Conservation (phyloP, 768 basidiomycete species). For the Tulasnella sp. region DNA sequence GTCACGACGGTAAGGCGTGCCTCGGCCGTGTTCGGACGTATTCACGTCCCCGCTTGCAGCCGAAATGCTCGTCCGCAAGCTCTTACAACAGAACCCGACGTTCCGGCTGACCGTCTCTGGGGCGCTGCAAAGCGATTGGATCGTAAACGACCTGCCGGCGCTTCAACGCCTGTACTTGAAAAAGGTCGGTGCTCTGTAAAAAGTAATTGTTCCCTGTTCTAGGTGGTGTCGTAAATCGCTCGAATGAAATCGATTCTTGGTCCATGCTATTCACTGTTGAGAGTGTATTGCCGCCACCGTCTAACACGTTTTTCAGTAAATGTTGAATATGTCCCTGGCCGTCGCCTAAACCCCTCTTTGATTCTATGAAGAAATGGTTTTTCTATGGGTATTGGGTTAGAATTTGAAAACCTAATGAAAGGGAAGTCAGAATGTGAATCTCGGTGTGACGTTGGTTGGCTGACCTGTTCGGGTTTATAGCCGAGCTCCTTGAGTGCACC, state of each 20-base stretch:
- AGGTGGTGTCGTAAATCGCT: no score
- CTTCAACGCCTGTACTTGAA: slow-evolving; percentile 49
- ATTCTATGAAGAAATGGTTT: no score
- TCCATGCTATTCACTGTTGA: no score
- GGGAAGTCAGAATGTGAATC: background rate
- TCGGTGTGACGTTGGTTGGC: background rate
- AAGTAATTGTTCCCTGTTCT: no score
- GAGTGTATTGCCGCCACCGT: no score
- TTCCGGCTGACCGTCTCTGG: slow-evolving; percentile 49
- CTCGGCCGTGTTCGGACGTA: background rate
- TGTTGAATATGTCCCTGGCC: no score
- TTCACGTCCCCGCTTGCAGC: slow-evolving; percentile 32
- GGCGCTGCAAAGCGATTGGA: slow-evolving; percentile 57
- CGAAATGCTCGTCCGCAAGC: slow-evolving; percentile 41
- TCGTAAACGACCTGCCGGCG: slow-evolving; percentile 45
- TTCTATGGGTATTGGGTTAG: no score
- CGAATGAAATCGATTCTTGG: no score
- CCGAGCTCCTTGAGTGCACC: slow-evolving; percentile 81
- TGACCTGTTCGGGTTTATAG: slow-evolving; percentile 75
- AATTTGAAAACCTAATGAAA: slow-evolving; percentile 27
- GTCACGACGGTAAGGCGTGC: slow-evolving; percentile 31
- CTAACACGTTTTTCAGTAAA: no score
- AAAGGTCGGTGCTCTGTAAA: background rate
- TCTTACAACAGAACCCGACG: slow-evolving; percentile 46
- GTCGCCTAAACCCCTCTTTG: no score